Percentiles rank a stretch among this genome's conserved stretches.
Conservation (phyloP, 139 green algal genomes). For the Micromonas commoda region DNA sequence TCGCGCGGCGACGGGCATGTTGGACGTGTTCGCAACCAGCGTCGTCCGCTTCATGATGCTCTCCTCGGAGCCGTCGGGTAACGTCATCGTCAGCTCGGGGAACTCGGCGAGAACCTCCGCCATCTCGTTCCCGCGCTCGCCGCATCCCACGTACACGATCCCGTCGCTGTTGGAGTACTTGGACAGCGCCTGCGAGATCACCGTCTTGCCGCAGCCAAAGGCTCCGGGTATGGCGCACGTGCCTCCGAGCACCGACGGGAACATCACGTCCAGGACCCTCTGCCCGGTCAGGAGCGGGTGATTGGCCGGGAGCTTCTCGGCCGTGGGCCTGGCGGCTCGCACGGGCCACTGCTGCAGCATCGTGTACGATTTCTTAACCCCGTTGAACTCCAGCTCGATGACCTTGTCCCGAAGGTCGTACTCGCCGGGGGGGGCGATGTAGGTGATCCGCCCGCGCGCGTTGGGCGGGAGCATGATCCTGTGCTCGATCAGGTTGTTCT, state of each 20-base stretch:
- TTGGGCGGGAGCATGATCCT: constrained; percentile 81
- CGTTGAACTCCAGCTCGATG: constrained; percentile 96
- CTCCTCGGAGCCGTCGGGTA: constrained; percentile 91
- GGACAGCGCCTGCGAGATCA: constrained; percentile 94
- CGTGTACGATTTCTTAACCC: constrained; percentile 83
- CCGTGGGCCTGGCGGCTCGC: constrained; percentile 78
- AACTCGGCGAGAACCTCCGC: constrained; percentile 87
- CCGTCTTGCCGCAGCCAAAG: constrained; percentile 98
- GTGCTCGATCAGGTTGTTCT: constrained; percentile 94
- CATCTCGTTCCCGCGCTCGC: constrained; percentile 92
- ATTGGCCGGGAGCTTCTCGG: constrained; percentile 91
- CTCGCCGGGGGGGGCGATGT: constrained; percentile 78
- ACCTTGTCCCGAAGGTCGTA: constrained; percentile 76
- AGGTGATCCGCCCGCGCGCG: constrained; percentile 78
- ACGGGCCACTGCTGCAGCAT: constrained; percentile 98
- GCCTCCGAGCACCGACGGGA: constrained; percentile 93
- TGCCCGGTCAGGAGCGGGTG: constrained; percentile 96
- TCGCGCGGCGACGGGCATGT: constrained; percentile 98
- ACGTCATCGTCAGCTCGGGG: constrained; percentile 93
- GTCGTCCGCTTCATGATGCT: constrained; percentile 98
- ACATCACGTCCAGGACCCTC: constrained; percentile 92
- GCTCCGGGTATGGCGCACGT: constrained; percentile 97
- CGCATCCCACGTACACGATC: constrained; percentile 99
- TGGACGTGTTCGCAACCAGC: constrained; percentile 97
- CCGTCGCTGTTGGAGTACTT: constrained; percentile 98